Percentiles rank a stretch among this genome's conserved stretches.
These are phyloP conservation scores for Paecilomyces fulvus DNA, from an alignment of 2,329 filamentous ascomycete species.

Conservation along the genomic window DNA sequence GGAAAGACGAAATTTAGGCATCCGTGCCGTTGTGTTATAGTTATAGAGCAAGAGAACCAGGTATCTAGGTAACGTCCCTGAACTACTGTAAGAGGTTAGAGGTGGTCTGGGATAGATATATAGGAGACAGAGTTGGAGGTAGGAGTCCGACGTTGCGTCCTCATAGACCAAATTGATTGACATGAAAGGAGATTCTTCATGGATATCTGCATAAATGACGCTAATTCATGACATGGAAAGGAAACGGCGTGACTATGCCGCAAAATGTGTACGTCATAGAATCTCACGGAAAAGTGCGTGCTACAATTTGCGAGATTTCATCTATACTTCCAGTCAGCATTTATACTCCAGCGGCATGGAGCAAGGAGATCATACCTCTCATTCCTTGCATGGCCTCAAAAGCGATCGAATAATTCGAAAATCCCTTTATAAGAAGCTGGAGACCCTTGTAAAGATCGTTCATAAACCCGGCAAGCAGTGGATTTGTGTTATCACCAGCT, in stretches of 20 bases:
- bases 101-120: too few species aligned
- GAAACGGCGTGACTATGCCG: neutral
- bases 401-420: slow-evolving; percentile 14
- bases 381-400: slow-evolving; percentile 16
- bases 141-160: neutral
- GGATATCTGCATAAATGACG: neutral
- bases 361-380: slow-evolving; percentile 7
- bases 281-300: neutral
- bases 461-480: slow-evolving; percentile 7
- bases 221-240: neutral
- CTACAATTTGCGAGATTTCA: neutral
- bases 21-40: too few species aligned
- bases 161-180: neutral
- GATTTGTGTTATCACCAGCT: neutral
- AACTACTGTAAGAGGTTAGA: too few species aligned
- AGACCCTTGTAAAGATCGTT: slow-evolving; percentile 14
- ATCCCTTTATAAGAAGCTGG: slow-evolving; percentile 9
- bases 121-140: neutral
- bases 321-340: neutral
- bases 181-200: neutral
- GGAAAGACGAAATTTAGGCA: too few species aligned
- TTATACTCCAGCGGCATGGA: neutral
- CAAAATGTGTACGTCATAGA: neutral
- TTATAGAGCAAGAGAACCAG: neutral
- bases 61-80: too few species aligned